Evolutionary conservation across 352 stramenopile species (phyloP).

Genomic region (Phytophthora crassamura): DNA sequence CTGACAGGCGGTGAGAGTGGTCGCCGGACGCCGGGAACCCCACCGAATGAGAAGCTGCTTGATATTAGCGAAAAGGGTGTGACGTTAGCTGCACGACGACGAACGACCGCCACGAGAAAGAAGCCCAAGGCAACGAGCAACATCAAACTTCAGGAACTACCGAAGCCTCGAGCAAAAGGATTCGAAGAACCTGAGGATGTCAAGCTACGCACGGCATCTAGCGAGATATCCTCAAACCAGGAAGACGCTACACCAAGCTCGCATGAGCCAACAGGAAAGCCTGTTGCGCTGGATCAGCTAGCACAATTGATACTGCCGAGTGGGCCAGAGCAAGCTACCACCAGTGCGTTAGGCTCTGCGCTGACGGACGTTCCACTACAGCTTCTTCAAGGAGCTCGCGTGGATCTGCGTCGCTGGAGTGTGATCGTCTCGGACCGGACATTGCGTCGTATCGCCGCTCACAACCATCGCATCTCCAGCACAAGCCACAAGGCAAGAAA

Average conservation of each 20-base stretch:
- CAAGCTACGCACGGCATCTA: neutral
- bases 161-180: slow-evolving; percentile 1
- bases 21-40: slow-evolving; percentile 28
- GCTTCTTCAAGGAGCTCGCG: slow-evolving; percentile 58
- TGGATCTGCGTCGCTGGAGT: slow-evolving; percentile 73
- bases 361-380: slow-evolving; percentile 65
- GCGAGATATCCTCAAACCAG: slow-evolving; percentile 39
- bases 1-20: slow-evolving; percentile 23
- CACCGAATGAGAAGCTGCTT: slow-evolving; percentile 1
- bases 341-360: neutral
- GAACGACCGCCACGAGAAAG: neutral
- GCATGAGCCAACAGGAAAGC: slow-evolving; percentile 18
- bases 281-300: slow-evolving; percentile 39
- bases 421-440: slow-evolving; percentile 72
- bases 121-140: slow-evolving; percentile 24
- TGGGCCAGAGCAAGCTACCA: slow-evolving; percentile 10
- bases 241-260: slow-evolving; percentile 26
- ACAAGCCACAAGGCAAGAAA: slow-evolving; percentile 25
- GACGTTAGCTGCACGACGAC: slow-evolving; percentile 2
- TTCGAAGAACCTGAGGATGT: slow-evolving; percentile 1
- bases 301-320: slow-evolving; percentile 18
- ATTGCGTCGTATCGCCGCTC: slow-evolving; percentile 62
- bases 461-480: slow-evolving; percentile 60
- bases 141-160: slow-evolving; percentile 34
- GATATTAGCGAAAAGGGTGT: neutral